Evolutionary conservation across 805 yeast species (phyloP).

Genomic region (Starmerella vitae): DNA sequence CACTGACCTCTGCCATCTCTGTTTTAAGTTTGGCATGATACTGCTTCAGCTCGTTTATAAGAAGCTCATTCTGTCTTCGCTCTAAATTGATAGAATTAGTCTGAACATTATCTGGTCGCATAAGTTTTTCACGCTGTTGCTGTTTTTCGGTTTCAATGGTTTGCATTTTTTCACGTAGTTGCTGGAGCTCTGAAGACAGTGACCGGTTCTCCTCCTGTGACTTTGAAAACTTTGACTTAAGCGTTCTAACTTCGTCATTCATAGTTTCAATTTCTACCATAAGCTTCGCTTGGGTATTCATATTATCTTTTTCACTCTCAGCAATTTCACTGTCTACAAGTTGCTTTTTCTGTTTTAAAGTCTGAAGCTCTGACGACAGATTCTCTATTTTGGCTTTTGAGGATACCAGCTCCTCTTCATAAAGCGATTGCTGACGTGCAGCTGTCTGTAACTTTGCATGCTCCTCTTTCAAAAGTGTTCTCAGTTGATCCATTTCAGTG

Average conservation of each 20-base stretch:
- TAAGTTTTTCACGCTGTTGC: background rate
- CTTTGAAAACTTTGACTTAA: conserved; percentile 9
- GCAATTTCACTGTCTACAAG: conserved; percentile 22
- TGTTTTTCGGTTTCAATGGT: conserved; percentile 3
- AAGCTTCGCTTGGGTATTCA: conserved; percentile 23
- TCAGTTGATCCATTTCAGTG: background rate
- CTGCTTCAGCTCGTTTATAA: conserved; percentile 23
- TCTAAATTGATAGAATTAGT: conserved; percentile 19
- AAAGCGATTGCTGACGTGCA: background rate
- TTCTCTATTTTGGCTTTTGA: conserved; percentile 16
- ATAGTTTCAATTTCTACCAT: conserved; percentile 16
- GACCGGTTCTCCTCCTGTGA: conserved; percentile 1
- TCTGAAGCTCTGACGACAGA: conserved; percentile 18
- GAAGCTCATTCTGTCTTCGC: conserved; percentile 23
- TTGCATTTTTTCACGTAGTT: conserved; percentile 1
- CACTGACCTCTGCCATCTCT: conserved; percentile 40
- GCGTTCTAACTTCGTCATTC: conserved; percentile 17
- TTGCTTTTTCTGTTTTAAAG: conserved; percentile 14
- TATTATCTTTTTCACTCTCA: conserved; percentile 22
- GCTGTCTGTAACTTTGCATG: background rate
- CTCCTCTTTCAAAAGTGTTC: background rate
- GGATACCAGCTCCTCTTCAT: conserved; percentile 23
- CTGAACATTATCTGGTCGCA: conserved; percentile 5
- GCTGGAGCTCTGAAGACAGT: conserved; percentile 1
- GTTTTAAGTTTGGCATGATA: conserved; percentile 21